These are phyloP conservation scores for Trametes cingulata DNA, from an alignment of 768 basidiomycete species.

Conservation along the genomic window DNA sequence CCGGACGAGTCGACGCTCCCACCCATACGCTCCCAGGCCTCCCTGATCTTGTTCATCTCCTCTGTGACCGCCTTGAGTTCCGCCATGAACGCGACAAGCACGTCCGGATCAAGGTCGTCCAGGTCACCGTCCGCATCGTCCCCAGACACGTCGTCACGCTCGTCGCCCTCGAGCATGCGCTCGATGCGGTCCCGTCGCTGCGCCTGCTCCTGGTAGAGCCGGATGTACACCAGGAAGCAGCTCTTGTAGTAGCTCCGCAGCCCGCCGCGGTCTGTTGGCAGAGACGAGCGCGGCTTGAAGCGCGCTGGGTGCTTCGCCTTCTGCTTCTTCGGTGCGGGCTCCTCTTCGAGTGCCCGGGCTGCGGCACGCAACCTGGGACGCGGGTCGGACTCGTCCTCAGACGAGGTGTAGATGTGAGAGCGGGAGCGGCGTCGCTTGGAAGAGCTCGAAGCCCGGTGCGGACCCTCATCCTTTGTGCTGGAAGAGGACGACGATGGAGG, in stretches of 20 bases:
- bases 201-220: conserved; percentile 46
- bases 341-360: conserved; percentile 1
- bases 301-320: conserved; percentile 18
- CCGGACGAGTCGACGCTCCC: conserved; percentile 17
- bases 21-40: conserved; percentile 36
- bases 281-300: conserved; percentile 26
- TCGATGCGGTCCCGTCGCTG: conserved; percentile 55
- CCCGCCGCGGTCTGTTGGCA: conserved; percentile 49
- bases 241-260: conserved; percentile 55
- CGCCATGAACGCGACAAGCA: conserved; percentile 22
- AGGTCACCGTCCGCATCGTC: conserved; percentile 46
- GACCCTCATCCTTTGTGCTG: conserved; percentile 2
- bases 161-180: conserved; percentile 51
- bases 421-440: conserved; percentile 37
- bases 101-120: conserved; percentile 48
- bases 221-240: conserved; percentile 54
- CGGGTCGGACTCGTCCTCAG: conserved; percentile 53
- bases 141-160: conserved; percentile 3
- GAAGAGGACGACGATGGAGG: conserved; percentile 16
- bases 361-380: conserved; percentile 31
- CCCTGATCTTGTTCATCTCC: conserved; percentile 55
- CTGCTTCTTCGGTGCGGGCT: conserved; percentile 34
- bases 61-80: conserved; percentile 47
- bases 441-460: conserved; percentile 2
- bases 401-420: conserved; percentile 67